These are phyloP conservation scores for Scedosporium minutisporum DNA, from an alignment of 2,329 filamentous ascomycete species.

Conservation along the genomic window DNA sequence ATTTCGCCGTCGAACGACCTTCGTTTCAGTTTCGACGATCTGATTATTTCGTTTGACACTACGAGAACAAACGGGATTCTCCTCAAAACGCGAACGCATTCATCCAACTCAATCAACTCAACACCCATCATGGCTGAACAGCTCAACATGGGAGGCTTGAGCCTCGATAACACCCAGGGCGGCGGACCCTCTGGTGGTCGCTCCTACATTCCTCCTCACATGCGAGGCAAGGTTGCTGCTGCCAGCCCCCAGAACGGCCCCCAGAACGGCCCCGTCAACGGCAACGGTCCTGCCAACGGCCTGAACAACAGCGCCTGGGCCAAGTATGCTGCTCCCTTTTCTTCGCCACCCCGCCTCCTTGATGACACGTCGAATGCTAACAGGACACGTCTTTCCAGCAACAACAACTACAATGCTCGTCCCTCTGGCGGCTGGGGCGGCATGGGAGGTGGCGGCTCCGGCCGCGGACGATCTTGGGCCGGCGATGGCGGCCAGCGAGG, in stretches of 20 bases:
- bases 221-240: constrained; percentile 50
- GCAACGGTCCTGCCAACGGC: constrained; percentile 28
- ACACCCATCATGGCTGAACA: constrained; percentile 64
- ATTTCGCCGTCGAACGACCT: constrained; percentile 9
- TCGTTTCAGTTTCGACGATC: not conserved
- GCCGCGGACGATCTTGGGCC: constrained; percentile 24
- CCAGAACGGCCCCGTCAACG: constrained; percentile 27
- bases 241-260: constrained; percentile 9
- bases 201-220: constrained; percentile 80
- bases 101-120: constrained; percentile 8
- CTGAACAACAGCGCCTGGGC: constrained; percentile 58
- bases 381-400: constrained; percentile 20
- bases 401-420: constrained; percentile 36
- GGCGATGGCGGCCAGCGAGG: constrained; percentile 26
- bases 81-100: constrained; percentile 10
- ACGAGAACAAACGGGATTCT: constrained; percentile 9
- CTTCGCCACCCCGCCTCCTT: too few relatives aligned
- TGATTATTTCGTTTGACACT: not conserved
- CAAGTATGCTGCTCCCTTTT: constrained; percentile 33
- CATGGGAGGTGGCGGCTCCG: constrained; percentile 17
- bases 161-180: constrained; percentile 43
- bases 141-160: constrained; percentile 72
- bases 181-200: constrained; percentile 24
- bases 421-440: constrained; percentile 12
- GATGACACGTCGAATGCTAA: too few relatives aligned